Evolutionary conservation across 352 stramenopile genomes (phyloP), one percentile per base, ranked within the genome.

Genomic region (Pythium sukuiense): DNA sequence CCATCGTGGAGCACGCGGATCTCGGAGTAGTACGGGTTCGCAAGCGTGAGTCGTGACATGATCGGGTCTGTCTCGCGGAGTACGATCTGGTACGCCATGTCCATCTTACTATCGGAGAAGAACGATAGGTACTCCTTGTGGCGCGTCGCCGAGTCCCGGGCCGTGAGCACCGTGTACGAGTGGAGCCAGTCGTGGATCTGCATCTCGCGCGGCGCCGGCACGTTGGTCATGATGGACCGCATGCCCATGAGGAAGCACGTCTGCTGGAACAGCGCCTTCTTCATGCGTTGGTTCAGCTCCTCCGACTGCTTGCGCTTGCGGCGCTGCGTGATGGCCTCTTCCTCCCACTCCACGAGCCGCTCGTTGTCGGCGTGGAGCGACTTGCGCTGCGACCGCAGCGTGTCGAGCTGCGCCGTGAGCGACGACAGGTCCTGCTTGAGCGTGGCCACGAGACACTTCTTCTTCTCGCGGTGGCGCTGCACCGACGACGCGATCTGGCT

Each of bases 101-200:
- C 77, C 69, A 89, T 77, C 64, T 89, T 89, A 59, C 80, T 89
- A 29, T 74, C 70, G 0, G 74, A 72, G 32, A 91, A 86, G 49
- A 72, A 76, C 30, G 69, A 65, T 18, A 79, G 32, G 49, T 87
- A 87, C 62, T 91, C 79, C 16, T 76, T 80, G 24, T 69, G 70
- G 3, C 80, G 71, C 1, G 69, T 63, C 0, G 69, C 16, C 0
- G 39, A n/a, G 29, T 87, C 71, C 2, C 63, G 48, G 0, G 67
- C 76, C 3, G 71, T 75, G 46, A 91, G 63, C 6, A 76, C 68
- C 12, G 82, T 89, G 68, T 86, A 91, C 69, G 80, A 87, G 71
- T 91, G 80, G 57, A 91, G 78, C 79, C 80, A 89, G 70, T 91
- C 80, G 62, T 91, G 79, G 65, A 91, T 87, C 54, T 89, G 71